phyloP scores from a whole-genome alignment of 345 rosid genomes.

The Eucalyptus grandis region DNA sequence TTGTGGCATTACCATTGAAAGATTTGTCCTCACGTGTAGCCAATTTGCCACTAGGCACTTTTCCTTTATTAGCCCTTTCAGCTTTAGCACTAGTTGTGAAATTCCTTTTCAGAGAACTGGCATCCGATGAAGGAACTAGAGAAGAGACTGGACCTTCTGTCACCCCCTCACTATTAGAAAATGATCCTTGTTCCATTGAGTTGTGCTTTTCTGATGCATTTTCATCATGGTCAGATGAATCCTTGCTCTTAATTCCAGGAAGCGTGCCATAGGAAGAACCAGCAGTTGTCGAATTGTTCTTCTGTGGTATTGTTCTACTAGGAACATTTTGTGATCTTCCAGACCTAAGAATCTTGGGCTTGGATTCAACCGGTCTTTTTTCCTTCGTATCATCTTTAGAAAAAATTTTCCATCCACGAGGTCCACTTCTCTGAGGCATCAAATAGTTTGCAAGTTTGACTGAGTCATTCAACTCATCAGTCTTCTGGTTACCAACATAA shows the following conservation, averaged over 20 bases:
- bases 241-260: constrained; percentile 26
- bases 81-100: constrained; percentile 13
- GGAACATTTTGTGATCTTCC: constrained; percentile 32
- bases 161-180: constrained; percentile 28
- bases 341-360: constrained; percentile 34
- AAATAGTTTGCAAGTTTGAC: constrained; percentile 47
- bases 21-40: constrained; percentile 34
- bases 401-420: constrained; percentile 50
- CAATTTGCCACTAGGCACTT: constrained; percentile 22
- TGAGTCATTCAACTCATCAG: constrained; percentile 40
- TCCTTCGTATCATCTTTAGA: constrained; percentile 43
- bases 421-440: constrained; percentile 56
- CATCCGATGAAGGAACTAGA: constrained; percentile 9
- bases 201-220: constrained; percentile 24
- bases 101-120: background rate
- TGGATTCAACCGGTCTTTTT: constrained; percentile 34
- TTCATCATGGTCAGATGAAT: constrained; percentile 21
- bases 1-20: constrained; percentile 17
- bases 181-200: constrained; percentile 14
- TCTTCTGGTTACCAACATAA: constrained; percentile 47
- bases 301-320: constrained; percentile 25
- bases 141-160: constrained; percentile 42
- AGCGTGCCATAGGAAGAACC: constrained; percentile 20
- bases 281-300: constrained; percentile 26
- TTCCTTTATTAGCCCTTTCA: constrained; percentile 28